Evolutionary conservation across 495 filamentous ascomycete genomes (phyloP).

Genomic region (Barbatosphaeria neglecta): DNA sequence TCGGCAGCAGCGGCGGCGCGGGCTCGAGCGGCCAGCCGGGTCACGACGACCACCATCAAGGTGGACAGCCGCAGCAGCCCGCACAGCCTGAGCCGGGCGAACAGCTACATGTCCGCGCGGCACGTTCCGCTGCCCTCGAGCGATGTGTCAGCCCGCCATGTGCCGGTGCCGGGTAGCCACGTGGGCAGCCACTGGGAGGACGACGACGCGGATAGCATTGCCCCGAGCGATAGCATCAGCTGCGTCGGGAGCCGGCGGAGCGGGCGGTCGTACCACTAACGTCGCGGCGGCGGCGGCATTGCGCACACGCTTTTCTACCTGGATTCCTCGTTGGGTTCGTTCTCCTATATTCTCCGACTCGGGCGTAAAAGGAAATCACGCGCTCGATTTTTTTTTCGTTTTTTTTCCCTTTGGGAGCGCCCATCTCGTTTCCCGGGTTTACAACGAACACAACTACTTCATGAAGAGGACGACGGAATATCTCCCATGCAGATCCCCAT

Average conservation of each 20-base stretch:
- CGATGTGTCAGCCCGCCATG: slow-evolving; percentile 20
- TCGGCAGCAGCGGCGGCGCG: slow-evolving; percentile 11
- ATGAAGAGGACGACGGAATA: not conserved
- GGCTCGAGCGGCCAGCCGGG: slow-evolving; percentile 16
- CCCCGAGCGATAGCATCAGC: slow-evolving; percentile 57
- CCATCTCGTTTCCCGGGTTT: too few relatives aligned
- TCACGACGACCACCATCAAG: slow-evolving; percentile 20
- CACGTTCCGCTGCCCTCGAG: slow-evolving; percentile 7
- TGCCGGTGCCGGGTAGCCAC: slow-evolving; percentile 40
- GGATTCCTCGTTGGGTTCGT: not conserved
- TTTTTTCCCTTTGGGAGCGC: not conserved
- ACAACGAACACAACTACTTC: too few relatives aligned
- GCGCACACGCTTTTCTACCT: not conserved
- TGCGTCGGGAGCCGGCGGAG: slow-evolving; percentile 41
- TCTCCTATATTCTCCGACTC: too few relatives aligned
- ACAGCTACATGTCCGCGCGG: slow-evolving; percentile 15
- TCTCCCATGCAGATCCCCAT: too few relatives aligned
- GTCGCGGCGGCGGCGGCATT: not conserved
- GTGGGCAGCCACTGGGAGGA: slow-evolving; percentile 17
- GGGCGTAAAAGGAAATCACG: too few relatives aligned
- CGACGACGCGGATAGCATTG: slow-evolving; percentile 34
- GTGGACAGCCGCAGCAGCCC: slow-evolving; percentile 1
- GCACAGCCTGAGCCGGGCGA: slow-evolving; percentile 8
- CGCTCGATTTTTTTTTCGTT: too few relatives aligned
- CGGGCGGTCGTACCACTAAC: slow-evolving; percentile 9